These are phyloP conservation scores for Erigeron philadelphicus DNA, from an alignment of 140 eudicot species.

Conservation along the genomic window DNA sequence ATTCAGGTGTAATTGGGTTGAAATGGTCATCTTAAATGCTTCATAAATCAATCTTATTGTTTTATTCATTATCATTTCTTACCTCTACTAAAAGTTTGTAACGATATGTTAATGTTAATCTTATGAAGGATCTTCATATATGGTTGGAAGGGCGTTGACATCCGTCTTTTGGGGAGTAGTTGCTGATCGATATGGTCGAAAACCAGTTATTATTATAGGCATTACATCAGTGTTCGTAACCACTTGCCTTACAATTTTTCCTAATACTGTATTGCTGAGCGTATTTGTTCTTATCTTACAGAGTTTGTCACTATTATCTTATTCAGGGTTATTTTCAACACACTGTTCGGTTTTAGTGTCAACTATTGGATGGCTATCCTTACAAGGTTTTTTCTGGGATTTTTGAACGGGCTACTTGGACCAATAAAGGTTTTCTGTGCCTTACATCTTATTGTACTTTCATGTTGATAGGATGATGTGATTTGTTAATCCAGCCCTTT, in stretches of 20 bases:
- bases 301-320: conserved; percentile 9
- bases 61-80: conserved; percentile 7
- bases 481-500: too few relatives aligned
- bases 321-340: conserved; percentile 80
- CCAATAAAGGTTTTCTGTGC: conserved; percentile 63
- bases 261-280: background rate
- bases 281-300: conserved; percentile 2
- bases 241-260: background rate
- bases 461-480: background rate
- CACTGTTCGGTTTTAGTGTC: conserved; percentile 73
- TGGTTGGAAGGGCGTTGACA: conserved; percentile 91
- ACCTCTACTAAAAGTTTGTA: conserved; percentile 3
- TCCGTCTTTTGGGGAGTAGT: conserved; percentile 77
- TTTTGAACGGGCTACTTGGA: conserved; percentile 74
- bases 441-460: conserved; percentile 8
- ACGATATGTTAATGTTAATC: conserved; percentile 14
- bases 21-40: background rate
- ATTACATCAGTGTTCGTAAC: conserved; percentile 51
- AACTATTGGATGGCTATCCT: conserved; percentile 80
- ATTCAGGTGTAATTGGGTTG: background rate
- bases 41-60: background rate
- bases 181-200: conserved; percentile 89
- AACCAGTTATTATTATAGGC: conserved; percentile 71
- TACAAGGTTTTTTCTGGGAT: conserved; percentile 84
- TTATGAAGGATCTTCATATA: conserved; percentile 70